phyloP scores from a whole-genome alignment of 768 basidiomycete species.

The Leccinum arenicola region DNA sequence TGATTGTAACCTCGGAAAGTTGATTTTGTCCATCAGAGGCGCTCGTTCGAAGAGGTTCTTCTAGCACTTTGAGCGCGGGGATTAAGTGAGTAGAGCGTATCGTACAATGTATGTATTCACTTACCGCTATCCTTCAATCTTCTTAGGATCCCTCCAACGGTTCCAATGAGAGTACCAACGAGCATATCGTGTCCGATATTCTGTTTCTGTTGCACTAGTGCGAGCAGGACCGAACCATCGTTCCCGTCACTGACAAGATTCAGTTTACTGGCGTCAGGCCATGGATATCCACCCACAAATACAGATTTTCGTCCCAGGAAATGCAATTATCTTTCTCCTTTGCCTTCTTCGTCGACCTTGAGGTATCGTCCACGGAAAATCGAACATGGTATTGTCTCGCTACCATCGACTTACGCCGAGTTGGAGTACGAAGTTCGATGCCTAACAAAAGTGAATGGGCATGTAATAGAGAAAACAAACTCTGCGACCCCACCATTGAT shows the following conservation, averaged over 20 bases:
- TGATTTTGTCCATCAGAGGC: neutral
- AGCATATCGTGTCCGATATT: constrained; percentile 6
- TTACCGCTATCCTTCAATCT: constrained; percentile 15
- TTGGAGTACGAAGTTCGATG: constrained; percentile 11
- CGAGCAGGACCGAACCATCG: constrained; percentile 11
- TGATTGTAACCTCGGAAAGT: constrained; percentile 10
- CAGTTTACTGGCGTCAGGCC: neutral
- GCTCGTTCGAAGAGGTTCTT: constrained; percentile 7
- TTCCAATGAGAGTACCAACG: constrained; percentile 11
- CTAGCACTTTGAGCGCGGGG: constrained; percentile 9
- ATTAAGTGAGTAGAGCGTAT: neutral
- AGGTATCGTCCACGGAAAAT: constrained; percentile 8
- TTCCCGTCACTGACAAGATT: constrained; percentile 12
- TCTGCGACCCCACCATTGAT: constrained; percentile 7
- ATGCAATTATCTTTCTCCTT: constrained; percentile 10
- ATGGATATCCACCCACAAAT: constrained; percentile 12
- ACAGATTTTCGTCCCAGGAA: constrained; percentile 14
- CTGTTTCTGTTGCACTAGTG: constrained; percentile 12
- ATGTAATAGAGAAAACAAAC: neutral
- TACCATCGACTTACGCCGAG: neutral
- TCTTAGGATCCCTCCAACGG: constrained; percentile 8
- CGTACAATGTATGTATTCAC: neutral
- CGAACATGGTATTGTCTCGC: constrained; percentile 13
- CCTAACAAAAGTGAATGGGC: constrained; percentile 1
- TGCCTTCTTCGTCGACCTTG: constrained; percentile 11